Percentiles rank a stretch among this genome's conserved stretches.
These are phyloP conservation scores for Biscogniauxia marginata DNA, from an alignment of 2,329 filamentous ascomycete genomes.

Conservation along the genomic window DNA sequence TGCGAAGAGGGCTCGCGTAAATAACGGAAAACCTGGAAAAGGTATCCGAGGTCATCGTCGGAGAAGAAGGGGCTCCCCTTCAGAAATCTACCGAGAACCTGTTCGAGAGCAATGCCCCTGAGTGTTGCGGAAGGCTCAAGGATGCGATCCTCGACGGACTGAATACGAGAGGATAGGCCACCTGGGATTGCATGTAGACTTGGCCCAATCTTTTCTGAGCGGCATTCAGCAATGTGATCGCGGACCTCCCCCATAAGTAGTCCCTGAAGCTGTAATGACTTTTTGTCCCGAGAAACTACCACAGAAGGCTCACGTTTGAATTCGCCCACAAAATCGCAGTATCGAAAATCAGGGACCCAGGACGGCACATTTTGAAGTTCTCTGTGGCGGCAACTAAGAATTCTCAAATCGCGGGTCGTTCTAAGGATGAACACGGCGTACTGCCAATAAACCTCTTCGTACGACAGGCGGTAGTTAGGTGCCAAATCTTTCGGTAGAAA, in stretches of 20 bases:
- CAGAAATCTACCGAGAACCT: too few relatives aligned
- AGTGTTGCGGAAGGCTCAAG: too few relatives aligned
- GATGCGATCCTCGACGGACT: slow-evolving; percentile 9
- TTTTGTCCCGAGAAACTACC: slow-evolving; percentile 13
- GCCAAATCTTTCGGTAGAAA: slow-evolving; percentile 14
- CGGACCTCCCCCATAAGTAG: slow-evolving; percentile 13
- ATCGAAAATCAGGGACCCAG: slow-evolving; percentile 24
- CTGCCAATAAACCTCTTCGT: slow-evolving; percentile 17
- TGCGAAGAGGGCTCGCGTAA: too few relatives aligned
- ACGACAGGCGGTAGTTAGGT: slow-evolving; percentile 17
- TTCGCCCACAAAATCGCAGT: not conserved
- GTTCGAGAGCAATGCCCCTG: too few relatives aligned
- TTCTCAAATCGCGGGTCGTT: slow-evolving; percentile 4
- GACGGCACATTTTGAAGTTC: slow-evolving; percentile 15
- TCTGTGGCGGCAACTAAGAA: slow-evolving; percentile 3
- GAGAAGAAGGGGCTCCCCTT: too few relatives aligned
- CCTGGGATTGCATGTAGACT: too few relatives aligned
- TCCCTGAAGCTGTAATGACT: slow-evolving; percentile 11
- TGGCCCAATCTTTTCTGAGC: not conserved
- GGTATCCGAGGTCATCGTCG: not conserved
- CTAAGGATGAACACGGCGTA: slow-evolving; percentile 14
- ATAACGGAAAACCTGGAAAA: too few relatives aligned
- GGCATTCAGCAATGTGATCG: not conserved
- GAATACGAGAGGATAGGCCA: slow-evolving; percentile 5
- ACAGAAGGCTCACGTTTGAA: not conserved